Base-by-base conservation (phyloP, 202 grass and related monocot species). In the Eragrostis tef region DNA sequence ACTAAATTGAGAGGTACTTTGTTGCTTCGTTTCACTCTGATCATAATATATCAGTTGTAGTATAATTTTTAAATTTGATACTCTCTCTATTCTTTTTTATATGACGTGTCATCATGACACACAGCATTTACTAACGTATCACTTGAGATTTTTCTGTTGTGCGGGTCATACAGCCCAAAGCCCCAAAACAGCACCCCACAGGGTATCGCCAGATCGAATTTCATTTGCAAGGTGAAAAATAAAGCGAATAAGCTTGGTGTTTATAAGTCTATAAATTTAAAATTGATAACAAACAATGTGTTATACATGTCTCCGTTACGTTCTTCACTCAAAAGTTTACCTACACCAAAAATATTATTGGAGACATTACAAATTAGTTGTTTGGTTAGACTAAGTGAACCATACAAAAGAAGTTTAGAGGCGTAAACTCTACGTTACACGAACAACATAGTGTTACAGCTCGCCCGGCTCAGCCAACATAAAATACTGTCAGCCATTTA, bases 281-380 rank as follows among this genome's bases (percentile, higher is more conserved):
- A 46, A 3, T 21, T 59, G 36, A 39, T 72, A 36, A 9, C 27
- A 36, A 54, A 62, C 9, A 64, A 6, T 63, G 10, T 79, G 83
- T 85, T 73, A 43, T 85, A 85, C 75, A 85, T 6, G 48, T 79
- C 75, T 85, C 75, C 67, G n/a, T n/a, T n/a, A n/a, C n/a, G n/a
- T n/a, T 64, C 3, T 79, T 79, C 51, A 42, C 24, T 50, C 15
- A 87, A 82, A 77, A 71, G 56, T 65, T 71, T 77, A 71, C 64
- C 64, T 82, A 87, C 85, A 82, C 16, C 54, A 70, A 49, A 74
- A 81, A 56, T 51, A 77, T 56, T 87, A 82, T 70, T 71, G 54
- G 24, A 63, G 63, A 54, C 17, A 50, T 77, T n/a, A 81, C 78
- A 76, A 57, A 87, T 87, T 87, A 82, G 72, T 22, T 64, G 70